Base-by-base conservation (phyloP, 257 asterid species). In the Thymus quinquecostatus region DNA sequence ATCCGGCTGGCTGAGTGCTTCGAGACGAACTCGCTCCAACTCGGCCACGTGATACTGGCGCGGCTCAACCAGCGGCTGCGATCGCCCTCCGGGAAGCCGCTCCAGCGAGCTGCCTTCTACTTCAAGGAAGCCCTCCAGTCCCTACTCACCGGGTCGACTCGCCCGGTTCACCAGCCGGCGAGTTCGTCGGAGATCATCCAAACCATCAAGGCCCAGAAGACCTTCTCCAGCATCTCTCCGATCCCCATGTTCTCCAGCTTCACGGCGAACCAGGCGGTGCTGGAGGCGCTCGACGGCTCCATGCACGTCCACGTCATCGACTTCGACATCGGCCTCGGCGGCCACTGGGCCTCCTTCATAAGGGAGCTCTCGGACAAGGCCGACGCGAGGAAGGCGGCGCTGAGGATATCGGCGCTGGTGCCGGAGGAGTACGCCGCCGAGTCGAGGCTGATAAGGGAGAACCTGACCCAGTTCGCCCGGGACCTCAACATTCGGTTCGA, bases 61-160 rank as follows among this genome's bases (percentile, higher is more conserved):
- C 92, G 96, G 74, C 95, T 95, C 81, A 92, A 95, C 75, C 97
- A 94, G 13, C 81, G 86, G 12, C 84, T 95, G 13, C 75, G 82
- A 2, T 84, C 89, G 0, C 84, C 99, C 0, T 61, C 80, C 0
- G 98, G 97, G 2, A 89, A 88, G 33, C 88, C 97, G 0, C 86
- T 90, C 7, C 97, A 86, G 75, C 68, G 99, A 79, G 92, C 95
- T 3, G 95, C 98, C 54, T 95, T 88, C 78, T 95, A 91, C 75
- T 89, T 95, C 96, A 95, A 95, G 84, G 95, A 92, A 83, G 97
- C 99, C 28, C 86, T 92, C 0, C 97, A 91, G 59, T 80, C 91
- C 12, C 74, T 89, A 10, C 87, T 90, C 85, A 84, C 94, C 2
- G 90, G 90, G 62, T 83, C 96, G n/a, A 81, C 83, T 66, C 79